phyloP scores from a whole-genome alignment of 2,329 filamentous ascomycete species.

The Aspergillus versicolor region DNA sequence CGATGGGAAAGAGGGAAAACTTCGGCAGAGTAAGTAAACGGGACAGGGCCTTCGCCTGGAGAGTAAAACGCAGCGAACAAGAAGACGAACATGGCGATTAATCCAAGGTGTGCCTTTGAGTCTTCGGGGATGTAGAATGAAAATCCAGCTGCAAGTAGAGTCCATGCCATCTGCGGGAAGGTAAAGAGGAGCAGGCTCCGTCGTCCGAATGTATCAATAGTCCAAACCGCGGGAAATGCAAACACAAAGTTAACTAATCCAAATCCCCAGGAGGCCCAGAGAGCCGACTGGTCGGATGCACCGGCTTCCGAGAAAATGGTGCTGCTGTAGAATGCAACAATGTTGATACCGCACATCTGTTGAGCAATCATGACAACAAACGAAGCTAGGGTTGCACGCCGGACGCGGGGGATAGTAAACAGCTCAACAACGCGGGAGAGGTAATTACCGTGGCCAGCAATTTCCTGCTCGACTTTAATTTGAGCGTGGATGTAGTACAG shows the following conservation, averaged over 20 bases:
- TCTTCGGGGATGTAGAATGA: slow-evolving; percentile 52
- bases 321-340: slow-evolving; percentile 74
- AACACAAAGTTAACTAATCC: slow-evolving; percentile 66
- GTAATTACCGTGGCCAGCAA: slow-evolving; percentile 54
- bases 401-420: slow-evolving; percentile 50
- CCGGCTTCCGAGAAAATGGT: slow-evolving; percentile 58
- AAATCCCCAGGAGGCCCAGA: slow-evolving; percentile 65
- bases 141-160: slow-evolving; percentile 62
- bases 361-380: slow-evolving; percentile 78
- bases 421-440: slow-evolving; percentile 58
- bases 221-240: slow-evolving; percentile 64
- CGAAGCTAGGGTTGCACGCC: slow-evolving; percentile 69
- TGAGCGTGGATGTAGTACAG: slow-evolving; percentile 61
- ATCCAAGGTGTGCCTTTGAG: slow-evolving; percentile 48
- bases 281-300: slow-evolving; percentile 54
- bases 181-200: slow-evolving; percentile 63
- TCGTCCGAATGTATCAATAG: slow-evolving; percentile 67
- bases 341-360: slow-evolving; percentile 71
- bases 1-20: slow-evolving; percentile 57
- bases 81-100: slow-evolving; percentile 63
- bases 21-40: slow-evolving; percentile 56
- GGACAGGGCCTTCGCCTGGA: slow-evolving; percentile 60
- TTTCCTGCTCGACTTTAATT: slow-evolving; percentile 47
- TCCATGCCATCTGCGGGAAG: slow-evolving; percentile 68
- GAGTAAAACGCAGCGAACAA: slow-evolving; percentile 66